A percentile compares a stretch with the other conserved stretches of the same genome.
Evolutionary conservation across 1,284 basidiomycete genomes (phyloP).

Genomic region (Golubevia sp.): DNA sequence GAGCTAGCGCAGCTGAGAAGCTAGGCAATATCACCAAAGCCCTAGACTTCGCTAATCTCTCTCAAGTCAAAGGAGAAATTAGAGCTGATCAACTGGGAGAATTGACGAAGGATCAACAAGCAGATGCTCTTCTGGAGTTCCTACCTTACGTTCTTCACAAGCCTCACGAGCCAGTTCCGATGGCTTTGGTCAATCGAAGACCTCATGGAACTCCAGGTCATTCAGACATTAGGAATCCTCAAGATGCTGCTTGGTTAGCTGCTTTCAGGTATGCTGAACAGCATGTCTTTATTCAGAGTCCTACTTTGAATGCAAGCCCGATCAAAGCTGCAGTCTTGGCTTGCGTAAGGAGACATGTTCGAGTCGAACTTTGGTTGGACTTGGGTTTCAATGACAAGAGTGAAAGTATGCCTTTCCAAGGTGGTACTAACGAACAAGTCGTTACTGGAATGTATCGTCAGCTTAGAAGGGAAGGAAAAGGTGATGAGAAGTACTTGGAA

Average conservation of each 20-base stretch:
- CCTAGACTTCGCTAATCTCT: constrained; percentile 58
- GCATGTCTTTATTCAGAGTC: constrained; percentile 71
- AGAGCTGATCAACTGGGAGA: constrained; percentile 15
- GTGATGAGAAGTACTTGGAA: constrained; percentile 66
- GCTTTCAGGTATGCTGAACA: constrained; percentile 72
- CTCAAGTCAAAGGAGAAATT: constrained; percentile 54
- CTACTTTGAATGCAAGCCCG: constrained; percentile 75
- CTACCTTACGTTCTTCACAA: constrained; percentile 44
- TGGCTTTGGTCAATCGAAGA: constrained; percentile 74
- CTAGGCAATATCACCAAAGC: constrained; percentile 45
- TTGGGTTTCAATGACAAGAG: constrained; percentile 65
- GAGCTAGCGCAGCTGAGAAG: constrained; percentile 20
- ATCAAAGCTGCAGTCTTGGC: constrained; percentile 72
- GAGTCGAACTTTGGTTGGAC: constrained; percentile 63
- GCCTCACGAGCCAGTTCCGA: constrained; percentile 68
- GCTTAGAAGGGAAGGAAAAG: constrained; percentile 44
- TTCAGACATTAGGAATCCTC: constrained; percentile 70
- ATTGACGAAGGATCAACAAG: constrained; percentile 5
- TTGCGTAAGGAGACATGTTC: constrained; percentile 70
- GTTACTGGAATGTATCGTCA: constrained; percentile 69
- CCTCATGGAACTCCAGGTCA: constrained; percentile 71
- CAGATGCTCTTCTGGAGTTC: constrained; percentile 45
- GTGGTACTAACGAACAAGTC: constrained; percentile 79
- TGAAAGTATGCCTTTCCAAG: constrained; percentile 76
- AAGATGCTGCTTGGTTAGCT: constrained; percentile 77